Evolutionary conservation across 352 stramenopile genomes (phyloP).

Genomic region (Phytophthora hibernalis): DNA sequence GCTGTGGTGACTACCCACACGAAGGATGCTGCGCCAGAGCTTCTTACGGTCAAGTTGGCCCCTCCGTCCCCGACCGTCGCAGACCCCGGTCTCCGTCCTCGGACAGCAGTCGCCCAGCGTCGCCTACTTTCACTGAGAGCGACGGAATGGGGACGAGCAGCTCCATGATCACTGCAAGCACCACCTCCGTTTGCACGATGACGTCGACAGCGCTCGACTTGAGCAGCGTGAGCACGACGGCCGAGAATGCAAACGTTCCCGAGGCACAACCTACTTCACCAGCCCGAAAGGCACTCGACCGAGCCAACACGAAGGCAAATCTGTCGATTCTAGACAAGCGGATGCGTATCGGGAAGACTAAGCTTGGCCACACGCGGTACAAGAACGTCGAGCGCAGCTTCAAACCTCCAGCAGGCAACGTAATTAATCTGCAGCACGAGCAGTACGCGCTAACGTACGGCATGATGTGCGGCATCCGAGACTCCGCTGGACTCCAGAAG

Average conservation of each 20-base stretch:
- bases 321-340: conserved; percentile 63
- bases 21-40: conserved; percentile 14
- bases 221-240: not conserved
- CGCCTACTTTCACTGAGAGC: conserved; percentile 30
- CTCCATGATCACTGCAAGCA: conserved; percentile 29
- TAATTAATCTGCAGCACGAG: conserved; percentile 92
- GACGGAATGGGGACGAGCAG: conserved; percentile 35
- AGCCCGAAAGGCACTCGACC: conserved; percentile 47
- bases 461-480: conserved; percentile 98
- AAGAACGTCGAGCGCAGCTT: conserved; percentile 61
- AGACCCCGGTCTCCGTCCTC: conserved; percentile 25
- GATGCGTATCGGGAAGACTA: conserved; percentile 62
- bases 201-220: conserved; percentile 18
- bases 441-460: conserved; percentile 98
- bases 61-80: conserved; percentile 11
- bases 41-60: conserved; percentile 13
- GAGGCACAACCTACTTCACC: conserved; percentile 48
- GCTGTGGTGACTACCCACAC: not conserved
- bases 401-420: conserved; percentile 73
- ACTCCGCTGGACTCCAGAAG: conserved; percentile 91
- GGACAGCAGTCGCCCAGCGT: conserved; percentile 24
- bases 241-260: conserved; percentile 6
- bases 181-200: conserved; percentile 11
- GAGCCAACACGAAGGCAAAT: conserved; percentile 55
- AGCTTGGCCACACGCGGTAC: conserved; percentile 60